Conservation (phyloP, 176 grass and related monocot species). For the Olyra latifolia region DNA sequence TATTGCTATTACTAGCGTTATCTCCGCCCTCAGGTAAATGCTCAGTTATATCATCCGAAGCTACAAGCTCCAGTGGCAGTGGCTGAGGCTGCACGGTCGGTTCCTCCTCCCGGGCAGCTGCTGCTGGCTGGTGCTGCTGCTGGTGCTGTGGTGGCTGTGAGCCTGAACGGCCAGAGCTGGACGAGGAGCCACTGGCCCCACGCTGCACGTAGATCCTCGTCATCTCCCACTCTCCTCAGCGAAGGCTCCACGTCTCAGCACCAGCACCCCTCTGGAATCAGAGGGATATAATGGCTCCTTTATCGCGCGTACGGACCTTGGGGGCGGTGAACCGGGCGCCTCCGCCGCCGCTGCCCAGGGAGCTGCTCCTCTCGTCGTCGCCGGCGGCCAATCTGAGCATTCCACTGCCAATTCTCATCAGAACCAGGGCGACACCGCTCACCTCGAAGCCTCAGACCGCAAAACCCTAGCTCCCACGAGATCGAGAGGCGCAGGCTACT, state of each 20-base stretch:
- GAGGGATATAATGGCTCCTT: conserved; percentile 38
- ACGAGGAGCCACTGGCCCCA: conserved; percentile 75
- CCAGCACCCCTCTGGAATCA: conserved; percentile 39
- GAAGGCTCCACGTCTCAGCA: conserved; percentile 22
- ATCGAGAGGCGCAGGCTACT: conserved; percentile 22
- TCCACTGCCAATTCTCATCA: conserved; percentile 88
- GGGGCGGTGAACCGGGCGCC: conserved; percentile 50
- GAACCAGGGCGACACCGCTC: conserved; percentile 43
- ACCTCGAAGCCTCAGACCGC: conserved; percentile 28
- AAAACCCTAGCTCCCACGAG: conserved; percentile 40
- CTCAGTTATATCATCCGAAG: conserved; percentile 36
- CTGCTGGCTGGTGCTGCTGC: conserved; percentile 32
- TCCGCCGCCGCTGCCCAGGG: conserved; percentile 50
- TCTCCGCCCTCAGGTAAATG: conserved; percentile 43
- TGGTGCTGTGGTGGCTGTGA: conserved; percentile 44
- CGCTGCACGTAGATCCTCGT: conserved; percentile 96
- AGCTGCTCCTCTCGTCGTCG: conserved; percentile 61
- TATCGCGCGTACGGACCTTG: conserved; percentile 76
- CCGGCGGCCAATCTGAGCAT: conserved; percentile 66
- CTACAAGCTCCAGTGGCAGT: conserved; percentile 41
- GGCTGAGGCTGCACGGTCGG: conserved; percentile 29
- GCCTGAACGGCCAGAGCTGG: conserved; percentile 55
- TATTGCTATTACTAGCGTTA: conserved; percentile 34
- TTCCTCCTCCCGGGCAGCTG: conserved; percentile 54
- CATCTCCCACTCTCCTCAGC: conserved; percentile 55